Percentiles rank a stretch among this genome's conserved stretches.
Conservation (phyloP, 495 filamentous ascomycete genomes). For the Beverwykella pulmonaria region DNA sequence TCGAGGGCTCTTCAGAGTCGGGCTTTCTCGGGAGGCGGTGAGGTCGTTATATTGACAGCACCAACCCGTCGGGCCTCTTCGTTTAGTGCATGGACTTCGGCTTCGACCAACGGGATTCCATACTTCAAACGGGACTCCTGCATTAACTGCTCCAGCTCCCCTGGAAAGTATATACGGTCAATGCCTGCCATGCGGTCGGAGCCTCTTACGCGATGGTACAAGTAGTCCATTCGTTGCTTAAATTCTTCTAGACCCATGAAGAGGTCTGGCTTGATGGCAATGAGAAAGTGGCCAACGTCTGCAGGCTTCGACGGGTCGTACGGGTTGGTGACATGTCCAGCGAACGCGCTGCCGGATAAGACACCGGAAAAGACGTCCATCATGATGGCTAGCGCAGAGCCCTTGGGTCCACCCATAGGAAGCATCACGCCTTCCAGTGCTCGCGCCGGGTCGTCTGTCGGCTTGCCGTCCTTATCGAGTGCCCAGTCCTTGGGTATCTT, state of each 20-base stretch:
- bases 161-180: conserved; percentile 77
- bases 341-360: conserved; percentile 70
- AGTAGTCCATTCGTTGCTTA: conserved; percentile 66
- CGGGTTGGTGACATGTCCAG: conserved; percentile 69
- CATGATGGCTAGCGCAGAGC: conserved; percentile 72
- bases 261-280: conserved; percentile 75
- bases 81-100: conserved; percentile 69
- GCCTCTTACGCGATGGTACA: conserved; percentile 66
- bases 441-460: conserved; percentile 65
- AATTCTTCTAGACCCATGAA: conserved; percentile 74
- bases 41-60: conserved; percentile 21
- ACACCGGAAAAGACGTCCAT: conserved; percentile 86
- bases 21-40: conserved; percentile 7
- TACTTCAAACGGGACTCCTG: conserved; percentile 57
- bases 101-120: conserved; percentile 68
- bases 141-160: conserved; percentile 71
- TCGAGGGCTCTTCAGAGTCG: conserved; percentile 2
- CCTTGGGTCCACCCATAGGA: conserved; percentile 79
- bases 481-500: conserved; percentile 77
- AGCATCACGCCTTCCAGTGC: conserved; percentile 75
- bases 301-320: conserved; percentile 69
- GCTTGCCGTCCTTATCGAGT: conserved; percentile 67
- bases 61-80: conserved; percentile 64
- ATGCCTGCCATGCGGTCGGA: conserved; percentile 69
- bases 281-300: conserved; percentile 75